These are phyloP conservation scores for Kodamaea sp. DNA, from an alignment of 1,139 yeast species.

Conservation along the genomic window DNA sequence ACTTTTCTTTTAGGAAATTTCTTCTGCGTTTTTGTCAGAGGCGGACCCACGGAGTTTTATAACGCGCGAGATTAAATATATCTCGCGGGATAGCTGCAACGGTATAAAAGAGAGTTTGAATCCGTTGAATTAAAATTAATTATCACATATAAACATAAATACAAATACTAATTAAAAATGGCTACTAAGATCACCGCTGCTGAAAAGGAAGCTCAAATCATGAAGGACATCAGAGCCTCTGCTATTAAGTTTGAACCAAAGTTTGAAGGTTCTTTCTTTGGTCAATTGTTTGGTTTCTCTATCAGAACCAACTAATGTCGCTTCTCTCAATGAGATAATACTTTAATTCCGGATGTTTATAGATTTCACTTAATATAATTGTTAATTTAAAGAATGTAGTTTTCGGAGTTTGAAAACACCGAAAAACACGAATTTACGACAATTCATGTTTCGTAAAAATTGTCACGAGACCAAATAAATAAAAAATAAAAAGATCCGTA, in stretches of 20 bases:
- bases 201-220: conserved; percentile 48
- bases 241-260: conserved; percentile 37
- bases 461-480: too few species aligned
- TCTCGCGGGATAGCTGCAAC: too few species aligned
- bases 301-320: conserved; percentile 12
- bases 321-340: background rate
- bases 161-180: conserved; percentile 4
- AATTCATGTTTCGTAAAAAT: too few species aligned
- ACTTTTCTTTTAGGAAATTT: too few species aligned
- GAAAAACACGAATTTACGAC: too few species aligned
- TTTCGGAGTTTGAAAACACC: too few species aligned
- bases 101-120: too few species aligned
- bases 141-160: background rate
- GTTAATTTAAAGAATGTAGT: background rate
- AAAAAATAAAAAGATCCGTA: too few species aligned
- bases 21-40: too few species aligned
- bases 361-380: background rate
- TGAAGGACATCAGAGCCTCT: conserved; percentile 44
- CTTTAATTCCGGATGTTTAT: background rate
- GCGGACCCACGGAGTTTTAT: too few species aligned
- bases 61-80: too few species aligned
- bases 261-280: conserved; percentile 43
- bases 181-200: conserved; percentile 15
- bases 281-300: conserved; percentile 40
- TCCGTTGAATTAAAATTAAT: too few species aligned